Conservation (phyloP, 1,284 basidiomycete genomes). For the Rugosomyces carneus region DNA sequence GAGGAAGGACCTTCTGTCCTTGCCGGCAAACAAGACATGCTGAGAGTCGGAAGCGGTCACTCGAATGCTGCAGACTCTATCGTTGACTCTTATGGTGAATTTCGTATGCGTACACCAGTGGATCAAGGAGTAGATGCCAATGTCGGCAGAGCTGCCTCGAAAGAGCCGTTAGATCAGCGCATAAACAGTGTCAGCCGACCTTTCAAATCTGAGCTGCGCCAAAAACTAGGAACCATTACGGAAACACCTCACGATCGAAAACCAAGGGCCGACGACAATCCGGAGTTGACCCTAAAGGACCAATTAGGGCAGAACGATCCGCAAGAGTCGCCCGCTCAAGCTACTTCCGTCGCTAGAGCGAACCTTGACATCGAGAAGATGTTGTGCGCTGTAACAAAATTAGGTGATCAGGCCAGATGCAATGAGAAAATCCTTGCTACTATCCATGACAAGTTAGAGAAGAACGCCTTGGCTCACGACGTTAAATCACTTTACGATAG, state of each 20-base stretch:
- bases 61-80: constrained; percentile 19
- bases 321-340: constrained; percentile 19
- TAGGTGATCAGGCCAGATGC: constrained; percentile 12
- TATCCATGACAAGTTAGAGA: constrained; percentile 10
- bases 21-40: constrained; percentile 3
- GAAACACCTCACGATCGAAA: constrained; percentile 23
- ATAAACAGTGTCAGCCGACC: neutral
- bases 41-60: constrained; percentile 12
- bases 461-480: neutral
- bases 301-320: constrained; percentile 33
- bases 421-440: constrained; percentile 9
- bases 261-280: constrained; percentile 26
- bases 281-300: constrained; percentile 18
- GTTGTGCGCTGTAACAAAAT: constrained; percentile 11
- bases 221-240: constrained; percentile 6
- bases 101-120: neutral
- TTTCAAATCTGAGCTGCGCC: neutral
- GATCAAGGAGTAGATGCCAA: neutral
- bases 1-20: neutral
- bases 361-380: constrained; percentile 5
- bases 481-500: neutral
- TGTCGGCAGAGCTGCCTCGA: neutral
- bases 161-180: neutral
- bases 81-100: constrained; percentile 17
- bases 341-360: constrained; percentile 9